phyloP scores from a whole-genome alignment of 495 filamentous ascomycete species.

The Penicillium cinerascens region DNA sequence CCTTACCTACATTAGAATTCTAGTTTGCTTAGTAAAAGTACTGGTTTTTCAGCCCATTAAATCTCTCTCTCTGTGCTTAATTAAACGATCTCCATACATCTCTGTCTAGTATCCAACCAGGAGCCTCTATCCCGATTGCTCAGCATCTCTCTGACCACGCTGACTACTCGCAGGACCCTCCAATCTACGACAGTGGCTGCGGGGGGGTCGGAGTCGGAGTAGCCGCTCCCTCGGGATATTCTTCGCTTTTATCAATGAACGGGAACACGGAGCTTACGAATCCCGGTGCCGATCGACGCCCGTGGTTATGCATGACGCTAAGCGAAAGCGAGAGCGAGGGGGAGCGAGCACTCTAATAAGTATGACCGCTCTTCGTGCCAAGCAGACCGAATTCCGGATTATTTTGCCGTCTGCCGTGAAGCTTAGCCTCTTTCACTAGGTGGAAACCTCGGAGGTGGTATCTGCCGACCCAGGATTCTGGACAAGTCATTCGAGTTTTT shows the following conservation, averaged over 20 bases:
- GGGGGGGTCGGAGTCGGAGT: too few relatives aligned
- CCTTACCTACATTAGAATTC: too few relatives aligned
- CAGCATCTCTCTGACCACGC: too few relatives aligned
- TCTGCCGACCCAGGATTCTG: background rate
- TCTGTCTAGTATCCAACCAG: too few relatives aligned
- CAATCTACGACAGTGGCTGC: too few relatives aligned
- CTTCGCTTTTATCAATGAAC: constrained; percentile 4
- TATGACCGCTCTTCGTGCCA: background rate
- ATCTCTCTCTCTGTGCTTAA: too few relatives aligned
- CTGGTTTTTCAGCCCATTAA: too few relatives aligned
- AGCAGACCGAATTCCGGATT: background rate
- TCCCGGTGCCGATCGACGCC: constrained; percentile 1
- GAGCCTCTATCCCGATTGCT: too few relatives aligned
- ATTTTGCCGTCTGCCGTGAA: background rate
- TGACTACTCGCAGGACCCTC: too few relatives aligned
- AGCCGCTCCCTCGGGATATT: background rate
- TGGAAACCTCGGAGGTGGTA: background rate
- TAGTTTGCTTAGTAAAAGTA: too few relatives aligned
- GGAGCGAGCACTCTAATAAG: background rate
- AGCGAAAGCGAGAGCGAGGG: constrained; percentile 15
- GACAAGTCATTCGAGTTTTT: background rate
- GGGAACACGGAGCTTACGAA: background rate
- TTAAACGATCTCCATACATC: too few relatives aligned
- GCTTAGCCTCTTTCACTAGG: background rate
- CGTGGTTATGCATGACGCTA: background rate